A percentile compares a stretch with the other conserved stretches of the same genome.
These are phyloP conservation scores for Parasitella parasitica DNA, from an alignment of 371 early-diverging fungal species.

Conservation along the genomic window DNA sequence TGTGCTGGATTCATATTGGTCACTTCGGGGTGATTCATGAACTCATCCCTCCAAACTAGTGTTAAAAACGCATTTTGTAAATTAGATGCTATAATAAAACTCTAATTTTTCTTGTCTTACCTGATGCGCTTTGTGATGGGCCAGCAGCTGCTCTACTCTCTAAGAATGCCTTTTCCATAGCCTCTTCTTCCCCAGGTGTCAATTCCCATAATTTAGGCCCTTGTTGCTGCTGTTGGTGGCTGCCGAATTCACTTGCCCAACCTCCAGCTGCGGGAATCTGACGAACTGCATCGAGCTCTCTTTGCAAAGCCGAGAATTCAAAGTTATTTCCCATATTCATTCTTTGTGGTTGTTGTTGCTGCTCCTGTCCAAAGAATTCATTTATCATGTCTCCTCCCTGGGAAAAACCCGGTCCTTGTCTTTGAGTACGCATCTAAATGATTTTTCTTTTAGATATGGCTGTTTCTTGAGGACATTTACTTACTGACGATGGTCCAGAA, in stretches of 20 bases:
- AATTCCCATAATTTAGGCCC: slow-evolving; percentile 58
- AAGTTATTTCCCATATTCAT: slow-evolving; percentile 26
- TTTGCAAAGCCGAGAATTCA: slow-evolving; percentile 53
- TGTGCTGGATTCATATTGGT: slow-evolving; percentile 43
- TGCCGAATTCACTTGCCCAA: slow-evolving; percentile 58
- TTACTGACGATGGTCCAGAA: slow-evolving; percentile 40
- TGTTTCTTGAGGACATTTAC: too few species aligned
- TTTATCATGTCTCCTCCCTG: slow-evolving; percentile 47
- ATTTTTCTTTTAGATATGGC: not conserved
- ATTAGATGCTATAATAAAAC: not conserved
- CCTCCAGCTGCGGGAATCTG: slow-evolving; percentile 30
- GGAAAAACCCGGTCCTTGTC: slow-evolving; percentile 23
- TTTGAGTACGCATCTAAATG: slow-evolving; percentile 26
- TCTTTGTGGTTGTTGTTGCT: slow-evolving; percentile 17
- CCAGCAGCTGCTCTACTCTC: slow-evolving; percentile 43
- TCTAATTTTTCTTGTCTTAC: slow-evolving; percentile 19
- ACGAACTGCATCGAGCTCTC: slow-evolving; percentile 55
- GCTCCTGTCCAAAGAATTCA: slow-evolving; percentile 62
- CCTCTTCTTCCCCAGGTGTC: slow-evolving; percentile 57
- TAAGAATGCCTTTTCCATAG: slow-evolving; percentile 62
- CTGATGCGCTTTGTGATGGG: slow-evolving; percentile 27
- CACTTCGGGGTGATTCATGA: slow-evolving; percentile 56
- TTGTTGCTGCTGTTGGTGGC: slow-evolving; percentile 19
- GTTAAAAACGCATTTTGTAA: not conserved
- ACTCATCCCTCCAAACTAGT: slow-evolving; percentile 61